Evolutionary conservation across 179 eudicot genomes (phyloP), one percentile per base, ranked within the genome.

Genomic region (Pouteria campechiana): DNA sequence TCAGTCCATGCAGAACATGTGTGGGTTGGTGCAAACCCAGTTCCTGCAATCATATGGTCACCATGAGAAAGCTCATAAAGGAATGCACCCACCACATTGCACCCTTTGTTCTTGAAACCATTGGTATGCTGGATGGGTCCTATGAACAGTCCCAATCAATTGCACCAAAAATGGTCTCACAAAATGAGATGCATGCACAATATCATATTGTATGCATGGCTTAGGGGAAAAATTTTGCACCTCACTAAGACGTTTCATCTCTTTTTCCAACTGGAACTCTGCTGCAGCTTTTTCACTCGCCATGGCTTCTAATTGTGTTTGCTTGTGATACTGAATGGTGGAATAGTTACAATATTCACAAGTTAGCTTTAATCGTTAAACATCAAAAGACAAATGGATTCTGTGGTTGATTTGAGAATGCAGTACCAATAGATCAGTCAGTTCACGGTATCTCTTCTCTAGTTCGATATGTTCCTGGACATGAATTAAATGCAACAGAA

Each of bases 241-340:
- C 65, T 92, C 96, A 51, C 83, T 92, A 50, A 70, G 59, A 37
- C 94, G 94, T 62, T 72, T 92, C 20, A 79, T 70, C 78, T 92
- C 99, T 60, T 87, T 92, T 48, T 87, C 99, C 73, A 92, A 57
- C 69, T 92, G 99, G 76, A 92, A 88, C 56, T 75, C 89, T 30
- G 86, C 93, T 41, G 96, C 99, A 68, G 96, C 86, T 63, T 92
- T 92, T 72, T 83, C 96, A 69, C 94, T 87, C 19, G 96, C 73
- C 99, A 92, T 92, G 19, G 83, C 67, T 83, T 92, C 99, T 46
- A 92, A 62, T 52, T 87, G 99, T 41, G 96, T 92, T 80, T 92
- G 99, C 76, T 87, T 92, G 78, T 87, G 83, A 62, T 92, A 92
- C 99, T 87, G 60, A 42, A 49, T 32, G 25, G 54, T 30, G 42